Evolutionary conservation across 2,329 filamentous ascomycete species (phyloP).

Genomic region (Trichoderma citrinoviride): DNA sequence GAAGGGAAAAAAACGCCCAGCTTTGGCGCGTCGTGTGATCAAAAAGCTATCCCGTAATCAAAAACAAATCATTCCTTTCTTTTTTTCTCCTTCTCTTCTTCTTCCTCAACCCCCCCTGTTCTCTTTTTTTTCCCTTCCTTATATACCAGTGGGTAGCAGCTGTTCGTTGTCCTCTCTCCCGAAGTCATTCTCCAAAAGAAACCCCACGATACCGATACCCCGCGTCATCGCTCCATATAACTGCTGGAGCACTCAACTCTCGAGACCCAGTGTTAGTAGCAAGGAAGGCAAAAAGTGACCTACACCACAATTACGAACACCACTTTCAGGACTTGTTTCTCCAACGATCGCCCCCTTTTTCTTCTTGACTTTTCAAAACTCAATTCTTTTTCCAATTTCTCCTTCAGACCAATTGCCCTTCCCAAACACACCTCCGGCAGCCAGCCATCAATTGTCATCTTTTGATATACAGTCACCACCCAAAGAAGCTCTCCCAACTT

Average conservation of each 20-base stretch:
- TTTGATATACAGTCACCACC: not conserved
- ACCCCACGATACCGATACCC: constrained; percentile 21
- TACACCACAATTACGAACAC: no score
- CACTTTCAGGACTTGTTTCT: not conserved
- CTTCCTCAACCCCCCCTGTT: no score
- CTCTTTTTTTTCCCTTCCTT: constrained; percentile 14
- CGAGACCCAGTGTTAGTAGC: not conserved
- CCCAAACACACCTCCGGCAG: not conserved
- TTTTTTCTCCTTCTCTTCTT: constrained; percentile 2
- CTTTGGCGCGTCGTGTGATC: constrained; percentile 19
- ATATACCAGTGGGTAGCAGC: not conserved
- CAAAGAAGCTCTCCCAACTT: not conserved
- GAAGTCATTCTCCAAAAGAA: constrained; percentile 9
- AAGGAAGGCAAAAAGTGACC: no score
- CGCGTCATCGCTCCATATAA: constrained; percentile 6
- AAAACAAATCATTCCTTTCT: constrained; percentile 7
- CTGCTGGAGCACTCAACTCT: not conserved
- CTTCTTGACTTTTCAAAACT: not conserved
- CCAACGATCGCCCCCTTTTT: not conserved
- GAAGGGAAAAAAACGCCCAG: constrained; percentile 4
- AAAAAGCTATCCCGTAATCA: not conserved
- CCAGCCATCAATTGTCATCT: not conserved
- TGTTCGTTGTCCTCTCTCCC: no score
- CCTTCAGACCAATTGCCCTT: not conserved
- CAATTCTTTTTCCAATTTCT: not conserved